Evolutionary conservation across 257 asterid genomes (phyloP), one percentile per base, ranked within the genome.

Genomic region (Nicotiana undulata): DNA sequence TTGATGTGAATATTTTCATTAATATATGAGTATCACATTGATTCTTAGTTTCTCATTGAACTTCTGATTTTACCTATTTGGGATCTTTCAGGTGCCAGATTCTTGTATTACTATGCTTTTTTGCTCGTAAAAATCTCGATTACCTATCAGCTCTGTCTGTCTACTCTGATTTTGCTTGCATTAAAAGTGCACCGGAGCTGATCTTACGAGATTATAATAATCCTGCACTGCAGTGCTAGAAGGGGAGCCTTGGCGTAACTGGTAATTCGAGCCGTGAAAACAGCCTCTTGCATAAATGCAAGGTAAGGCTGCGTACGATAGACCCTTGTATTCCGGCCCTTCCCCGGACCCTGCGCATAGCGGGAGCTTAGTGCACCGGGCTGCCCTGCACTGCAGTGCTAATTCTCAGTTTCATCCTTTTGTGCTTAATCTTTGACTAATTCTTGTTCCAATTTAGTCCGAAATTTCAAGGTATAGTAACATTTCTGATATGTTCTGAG

Each of bases 1-100:
- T 61, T 85, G 82, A 65, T 70, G 58, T 22, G 55, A 61, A 20
- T 81, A 24, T 72, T 49, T 80, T 58, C 40, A 17, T 49, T 64
- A 70, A 15, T 68, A 20, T 68, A 20, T 66, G 20, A 26, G 37
- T 68, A 34, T 34, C 29, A 26, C 75, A 63, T 77, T 49, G 75
- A 61, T 79, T 18, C 67, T 63, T 44, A 52, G 52, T 53, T 75
- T 52, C 37, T 24, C 16, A 55, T 63, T 70, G 59, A 76, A n/a
- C 64, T 52, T 81, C 61, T 86, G 80, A 63, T 79, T 61, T 68
- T 68, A 81, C 75, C 80, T 44, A 49, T 75, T 78, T 76, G 24
- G 82, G 81, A 68, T 65, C 75, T 77, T 31, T 61, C 46, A 17
- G 77, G 79, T 80, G 22, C 80, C 28, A 34, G 20, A 70, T 78